Evolutionary conservation across 2,329 filamentous ascomycete genomes (phyloP).

Genomic region (Berkeleyomyces rouxiae): DNA sequence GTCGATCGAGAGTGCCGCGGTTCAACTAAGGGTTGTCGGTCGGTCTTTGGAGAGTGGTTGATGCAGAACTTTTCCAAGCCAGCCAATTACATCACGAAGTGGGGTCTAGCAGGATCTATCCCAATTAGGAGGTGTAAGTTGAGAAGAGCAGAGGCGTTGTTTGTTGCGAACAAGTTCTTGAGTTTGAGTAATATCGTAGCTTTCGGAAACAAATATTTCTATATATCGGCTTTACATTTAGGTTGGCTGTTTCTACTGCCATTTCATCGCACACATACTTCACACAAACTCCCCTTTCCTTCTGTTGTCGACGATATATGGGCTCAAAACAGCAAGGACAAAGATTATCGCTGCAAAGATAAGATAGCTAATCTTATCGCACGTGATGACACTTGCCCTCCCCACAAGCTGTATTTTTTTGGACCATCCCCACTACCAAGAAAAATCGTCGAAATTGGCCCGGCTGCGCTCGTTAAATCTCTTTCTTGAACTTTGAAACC

Average conservation of each 20-base stretch:
- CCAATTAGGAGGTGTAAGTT: slow-evolving; percentile 12
- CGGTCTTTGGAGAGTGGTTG: background rate
- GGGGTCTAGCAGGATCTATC: slow-evolving; percentile 6
- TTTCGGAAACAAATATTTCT: background rate
- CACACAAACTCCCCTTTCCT: background rate
- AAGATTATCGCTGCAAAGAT: background rate
- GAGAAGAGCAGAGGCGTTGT: background rate
- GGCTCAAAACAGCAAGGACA: background rate
- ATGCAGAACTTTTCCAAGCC: slow-evolving; percentile 12
- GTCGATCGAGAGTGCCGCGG: background rate
- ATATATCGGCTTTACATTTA: background rate
- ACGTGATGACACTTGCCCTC: slow-evolving; percentile 14
- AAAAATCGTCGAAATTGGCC: background rate
- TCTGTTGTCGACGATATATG: background rate
- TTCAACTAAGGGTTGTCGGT: background rate
- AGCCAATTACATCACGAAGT: slow-evolving; percentile 12
- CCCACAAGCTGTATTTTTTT: slow-evolving; percentile 8
- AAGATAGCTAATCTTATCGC: background rate
- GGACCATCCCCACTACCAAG: background rate
- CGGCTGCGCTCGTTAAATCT: slow-evolving; percentile 1
- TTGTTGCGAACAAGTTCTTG: background rate
- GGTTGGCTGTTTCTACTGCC: background rate
- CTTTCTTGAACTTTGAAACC: slow-evolving; percentile 4
- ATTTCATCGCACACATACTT: background rate
- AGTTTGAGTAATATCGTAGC: no score